Conservation (phyloP, 805 yeast species). For the Saccharomycopsis olivae region DNA sequence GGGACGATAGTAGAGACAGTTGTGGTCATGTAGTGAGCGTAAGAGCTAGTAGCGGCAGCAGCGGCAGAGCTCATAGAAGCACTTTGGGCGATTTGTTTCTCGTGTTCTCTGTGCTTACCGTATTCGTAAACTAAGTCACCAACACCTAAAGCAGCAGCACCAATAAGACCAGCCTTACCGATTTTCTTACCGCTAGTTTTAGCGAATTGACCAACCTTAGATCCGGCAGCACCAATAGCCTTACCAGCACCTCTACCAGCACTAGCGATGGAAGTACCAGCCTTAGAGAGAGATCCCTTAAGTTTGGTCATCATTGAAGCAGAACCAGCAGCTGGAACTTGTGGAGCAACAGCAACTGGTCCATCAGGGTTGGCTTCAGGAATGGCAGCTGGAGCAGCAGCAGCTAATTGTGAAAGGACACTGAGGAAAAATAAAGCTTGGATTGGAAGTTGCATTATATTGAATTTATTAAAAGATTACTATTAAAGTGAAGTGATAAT, state of each 20-base stretch:
- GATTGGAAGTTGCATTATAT: background rate
- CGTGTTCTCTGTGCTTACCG: background rate
- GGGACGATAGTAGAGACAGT: background rate
- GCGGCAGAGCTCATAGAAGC: background rate
- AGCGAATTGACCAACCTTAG: background rate
- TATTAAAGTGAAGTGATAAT: background rate
- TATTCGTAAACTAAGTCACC: background rate
- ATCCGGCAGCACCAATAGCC: slow-evolving; percentile 4
- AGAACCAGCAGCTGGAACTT: slow-evolving; percentile 1
- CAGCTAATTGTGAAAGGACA: background rate
- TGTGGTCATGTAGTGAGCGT: background rate
- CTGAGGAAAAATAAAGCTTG: background rate
- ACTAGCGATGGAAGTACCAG: background rate
- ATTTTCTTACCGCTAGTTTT: slow-evolving; percentile 1
- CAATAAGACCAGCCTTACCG: slow-evolving; percentile 5
- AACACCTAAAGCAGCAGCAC: slow-evolving; percentile 4
- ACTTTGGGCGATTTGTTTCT: background rate
- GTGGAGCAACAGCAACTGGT: background rate
- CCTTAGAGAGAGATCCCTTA: background rate
- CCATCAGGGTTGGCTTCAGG: background rate
- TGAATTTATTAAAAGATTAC: background rate
- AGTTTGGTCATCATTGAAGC: background rate
- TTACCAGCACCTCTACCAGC: background rate
- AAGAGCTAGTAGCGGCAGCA: slow-evolving; percentile 1
- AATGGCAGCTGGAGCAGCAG: background rate